Percentiles rank a stretch among this genome's conserved stretches.
phyloP scores from a whole-genome alignment of 2,329 filamentous ascomycete genomes.

The Alternaria hordeiaustralica region DNA sequence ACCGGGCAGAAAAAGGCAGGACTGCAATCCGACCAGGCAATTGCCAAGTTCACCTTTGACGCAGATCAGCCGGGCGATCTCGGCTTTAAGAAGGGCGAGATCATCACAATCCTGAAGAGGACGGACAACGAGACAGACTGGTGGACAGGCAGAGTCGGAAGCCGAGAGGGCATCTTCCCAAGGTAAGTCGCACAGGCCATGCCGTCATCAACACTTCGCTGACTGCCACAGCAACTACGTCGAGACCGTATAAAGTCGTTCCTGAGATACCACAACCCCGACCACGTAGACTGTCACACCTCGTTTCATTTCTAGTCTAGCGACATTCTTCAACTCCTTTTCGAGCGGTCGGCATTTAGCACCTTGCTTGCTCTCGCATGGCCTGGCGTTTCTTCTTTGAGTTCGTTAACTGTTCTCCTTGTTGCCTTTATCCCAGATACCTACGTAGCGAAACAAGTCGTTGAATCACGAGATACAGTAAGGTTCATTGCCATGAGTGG shows the following conservation, averaged over 20 bases:
- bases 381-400: slow-evolving; percentile 18
- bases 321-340: neutral
- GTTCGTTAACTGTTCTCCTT: neutral
- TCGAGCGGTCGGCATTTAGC: neutral
- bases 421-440: slow-evolving; percentile 11
- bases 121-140: slow-evolving; percentile 94
- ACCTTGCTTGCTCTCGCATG: slow-evolving; percentile 13
- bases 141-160: slow-evolving; percentile 94
- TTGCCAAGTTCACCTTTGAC: slow-evolving; percentile 93
- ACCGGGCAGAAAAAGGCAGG: slow-evolving; percentile 53
- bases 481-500: fast-evolving
- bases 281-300: slow-evolving; percentile 16
- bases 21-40: slow-evolving; percentile 74
- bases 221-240: slow-evolving; percentile 48
- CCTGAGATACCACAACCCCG: slow-evolving; percentile 18
- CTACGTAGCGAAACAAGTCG: slow-evolving; percentile 2
- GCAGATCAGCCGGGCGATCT: slow-evolving; percentile 91
- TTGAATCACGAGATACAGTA: neutral
- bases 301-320: neutral
- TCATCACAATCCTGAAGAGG: slow-evolving; percentile 93
- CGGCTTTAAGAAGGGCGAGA: slow-evolving; percentile 95
- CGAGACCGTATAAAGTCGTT: slow-evolving; percentile 38
- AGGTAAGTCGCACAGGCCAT: slow-evolving; percentile 59
- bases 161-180: slow-evolving; percentile 89
- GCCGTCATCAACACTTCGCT: neutral